Percentiles rank a stretch among this genome's conserved stretches.
These are phyloP conservation scores for maize (Zea mays) DNA, from an alignment of 176 grass and related monocot genomes.

Conservation along the genomic window Zm-B73-REFERENCE-NAM-5.0 NC_050097.1:27450001-27450500, in stretches of 20 bases:
- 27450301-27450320: slow-evolving; percentile 32
- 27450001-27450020: background rate
- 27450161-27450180: background rate
- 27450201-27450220: background rate
- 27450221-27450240: slow-evolving; percentile 14
- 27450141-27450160: background rate
- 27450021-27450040: background rate
- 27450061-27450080: background rate
- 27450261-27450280: slow-evolving; percentile 24
- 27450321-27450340: slow-evolving; percentile 88
- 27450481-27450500: slow-evolving; percentile 7
- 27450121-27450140: background rate
- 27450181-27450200: background rate
- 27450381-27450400: slow-evolving; percentile 94
- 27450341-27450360: slow-evolving; percentile 90
- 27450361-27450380: slow-evolving; percentile 83
- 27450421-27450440: slow-evolving; percentile 61
- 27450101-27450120: background rate
- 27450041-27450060: background rate
- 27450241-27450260: background rate
- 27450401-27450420: slow-evolving; percentile 95
- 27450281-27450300: slow-evolving; percentile 20
- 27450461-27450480: background rate
- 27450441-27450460: background rate
- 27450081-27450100: background rate